Conservation (phyloP, 352 stramenopile species). For the Phytophthora ramorum region DNA sequence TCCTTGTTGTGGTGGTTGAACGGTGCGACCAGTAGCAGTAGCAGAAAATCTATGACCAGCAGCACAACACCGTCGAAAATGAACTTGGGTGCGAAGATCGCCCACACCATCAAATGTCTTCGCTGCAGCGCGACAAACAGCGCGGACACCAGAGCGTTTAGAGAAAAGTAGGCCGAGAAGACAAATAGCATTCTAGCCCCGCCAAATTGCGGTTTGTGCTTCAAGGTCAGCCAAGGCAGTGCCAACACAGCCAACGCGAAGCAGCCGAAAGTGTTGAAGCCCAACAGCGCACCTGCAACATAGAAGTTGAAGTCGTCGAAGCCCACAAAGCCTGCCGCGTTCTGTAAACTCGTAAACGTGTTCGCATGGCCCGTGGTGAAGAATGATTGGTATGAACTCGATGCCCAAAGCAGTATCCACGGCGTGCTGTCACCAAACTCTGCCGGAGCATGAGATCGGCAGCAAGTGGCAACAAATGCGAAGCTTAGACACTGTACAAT, state of each 20-base stretch:
- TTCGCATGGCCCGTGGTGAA: slow-evolving; percentile 91
- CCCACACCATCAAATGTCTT: slow-evolving; percentile 94
- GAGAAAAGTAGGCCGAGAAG: slow-evolving; percentile 56
- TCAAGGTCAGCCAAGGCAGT: slow-evolving; percentile 41
- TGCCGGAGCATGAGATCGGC: slow-evolving; percentile 7
- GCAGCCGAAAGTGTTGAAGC: slow-evolving; percentile 89
- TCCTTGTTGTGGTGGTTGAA: slow-evolving; percentile 10
- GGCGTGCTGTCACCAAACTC: slow-evolving; percentile 23
- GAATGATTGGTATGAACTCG: slow-evolving; percentile 73
- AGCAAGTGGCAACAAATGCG: slow-evolving; percentile 34
- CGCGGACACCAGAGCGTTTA: slow-evolving; percentile 77
- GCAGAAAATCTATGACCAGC: slow-evolving; percentile 55
- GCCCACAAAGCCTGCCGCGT: slow-evolving; percentile 88
- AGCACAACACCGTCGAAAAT: slow-evolving; percentile 83
- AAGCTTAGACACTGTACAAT: slow-evolving; percentile 60
- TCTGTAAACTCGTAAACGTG: slow-evolving; percentile 92
- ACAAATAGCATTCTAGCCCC: slow-evolving; percentile 18
- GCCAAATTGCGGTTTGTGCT: background rate
- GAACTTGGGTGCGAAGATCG: slow-evolving; percentile 93
- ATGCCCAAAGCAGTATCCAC: slow-evolving; percentile 71
- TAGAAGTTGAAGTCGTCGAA: slow-evolving; percentile 90
- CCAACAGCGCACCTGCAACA: slow-evolving; percentile 74
- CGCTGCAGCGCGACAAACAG: slow-evolving; percentile 86
- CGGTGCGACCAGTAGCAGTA: slow-evolving; percentile 46
- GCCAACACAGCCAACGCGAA: slow-evolving; percentile 56